phyloP scores from a whole-genome alignment of 139 green algal genomes.

The Bryopsis sp. region DNA sequence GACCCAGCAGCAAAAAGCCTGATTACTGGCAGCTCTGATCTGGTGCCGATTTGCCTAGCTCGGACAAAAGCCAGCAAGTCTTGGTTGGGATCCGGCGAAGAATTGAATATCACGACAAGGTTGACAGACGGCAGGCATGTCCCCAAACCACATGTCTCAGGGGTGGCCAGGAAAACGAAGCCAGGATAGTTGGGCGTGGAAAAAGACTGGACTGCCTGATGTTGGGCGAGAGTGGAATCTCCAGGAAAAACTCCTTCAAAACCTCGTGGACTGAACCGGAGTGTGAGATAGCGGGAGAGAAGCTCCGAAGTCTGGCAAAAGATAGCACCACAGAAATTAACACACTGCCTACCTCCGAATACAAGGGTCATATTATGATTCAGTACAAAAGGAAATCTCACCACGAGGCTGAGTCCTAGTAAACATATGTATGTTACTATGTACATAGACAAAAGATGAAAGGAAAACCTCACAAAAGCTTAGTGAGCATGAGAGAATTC shows the following conservation, averaged over 20 bases:
- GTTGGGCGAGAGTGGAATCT: not conserved
- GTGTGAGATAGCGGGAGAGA: not conserved
- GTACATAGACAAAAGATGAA: too few relatives aligned
- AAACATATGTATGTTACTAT: too few relatives aligned
- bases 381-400: too few relatives aligned
- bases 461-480: too few relatives aligned
- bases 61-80: conserved; percentile 1
- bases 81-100: not conserved
- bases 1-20: not conserved
- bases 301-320: too few relatives aligned
- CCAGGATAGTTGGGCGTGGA: not conserved
- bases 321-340: too few relatives aligned
- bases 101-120: conserved; percentile 4
- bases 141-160: conserved; percentile 4
- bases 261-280: not conserved
- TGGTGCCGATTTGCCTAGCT: not conserved
- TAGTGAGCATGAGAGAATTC: too few relatives aligned
- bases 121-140: not conserved
- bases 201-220: not conserved
- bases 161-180: not conserved
- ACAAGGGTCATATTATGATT: too few relatives aligned
- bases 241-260: not conserved
- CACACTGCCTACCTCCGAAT: too few relatives aligned
- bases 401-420: too few relatives aligned
- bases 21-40: conserved; percentile 1